Evolutionary conservation across 305 asterid species (phyloP).

Genomic region (Caryopteris hybrid): DNA sequence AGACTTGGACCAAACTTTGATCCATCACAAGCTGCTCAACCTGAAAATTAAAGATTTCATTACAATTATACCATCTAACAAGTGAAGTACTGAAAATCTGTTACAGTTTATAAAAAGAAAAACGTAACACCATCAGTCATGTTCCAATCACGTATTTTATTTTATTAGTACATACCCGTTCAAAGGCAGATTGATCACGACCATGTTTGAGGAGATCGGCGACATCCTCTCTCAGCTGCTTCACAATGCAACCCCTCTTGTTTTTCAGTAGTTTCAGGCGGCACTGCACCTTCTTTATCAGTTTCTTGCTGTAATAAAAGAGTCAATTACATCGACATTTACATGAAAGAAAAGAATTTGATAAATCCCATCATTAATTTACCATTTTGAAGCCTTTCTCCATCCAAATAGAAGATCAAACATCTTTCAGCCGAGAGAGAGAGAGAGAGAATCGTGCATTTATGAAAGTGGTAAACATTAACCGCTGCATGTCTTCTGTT

Average conservation of each 20-base stretch:
- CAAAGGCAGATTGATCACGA: slow-evolving; percentile 39
- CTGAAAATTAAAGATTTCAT: slow-evolving; percentile 41
- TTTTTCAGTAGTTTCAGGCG: slow-evolving; percentile 63
- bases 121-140: no score
- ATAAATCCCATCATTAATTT: background rate
- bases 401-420: slow-evolving; percentile 71
- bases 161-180: slow-evolving; percentile 36
- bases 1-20: slow-evolving; percentile 43
- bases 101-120: no score
- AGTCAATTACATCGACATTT: background rate
- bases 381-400: slow-evolving; percentile 95
- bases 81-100: no score
- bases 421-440: no score
- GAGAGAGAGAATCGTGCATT: no score
- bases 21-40: slow-evolving; percentile 70
- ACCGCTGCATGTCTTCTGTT: no score
- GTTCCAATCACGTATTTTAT: background rate
- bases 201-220: slow-evolving; percentile 62
- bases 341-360: no score
- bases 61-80: no score
- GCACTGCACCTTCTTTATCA: slow-evolving; percentile 51
- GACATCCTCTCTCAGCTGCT: slow-evolving; percentile 50
- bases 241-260: slow-evolving; percentile 55
- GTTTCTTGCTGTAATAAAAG: slow-evolving; percentile 48
- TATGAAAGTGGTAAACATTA: no score